phyloP scores from a whole-genome alignment of 2,329 filamentous ascomycete genomes.

The Venturia pyrina region DNA sequence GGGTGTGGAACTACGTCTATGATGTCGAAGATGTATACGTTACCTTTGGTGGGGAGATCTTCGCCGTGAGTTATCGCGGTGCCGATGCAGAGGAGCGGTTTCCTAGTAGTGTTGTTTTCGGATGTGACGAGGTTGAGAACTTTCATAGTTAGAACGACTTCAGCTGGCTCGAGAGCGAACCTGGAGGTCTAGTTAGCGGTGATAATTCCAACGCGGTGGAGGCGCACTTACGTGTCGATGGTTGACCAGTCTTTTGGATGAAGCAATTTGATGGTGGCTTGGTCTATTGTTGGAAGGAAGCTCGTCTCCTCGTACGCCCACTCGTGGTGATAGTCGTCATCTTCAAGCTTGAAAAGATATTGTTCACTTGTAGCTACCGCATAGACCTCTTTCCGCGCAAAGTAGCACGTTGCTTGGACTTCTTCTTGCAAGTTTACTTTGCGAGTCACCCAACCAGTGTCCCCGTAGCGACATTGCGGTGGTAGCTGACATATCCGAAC shows the following conservation, averaged over 20 bases:
- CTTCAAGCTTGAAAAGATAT: constrained; percentile 71
- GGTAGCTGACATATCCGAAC: constrained; percentile 63
- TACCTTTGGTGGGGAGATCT: constrained; percentile 75
- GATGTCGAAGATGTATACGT: constrained; percentile 84
- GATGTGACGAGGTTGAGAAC: constrained; percentile 81
- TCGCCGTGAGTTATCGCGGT: constrained; percentile 82
- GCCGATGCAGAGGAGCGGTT: constrained; percentile 72
- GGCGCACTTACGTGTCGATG: constrained; percentile 51
- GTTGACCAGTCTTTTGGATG: constrained; percentile 67
- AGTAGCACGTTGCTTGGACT: constrained; percentile 64
- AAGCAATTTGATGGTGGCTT: constrained; percentile 66
- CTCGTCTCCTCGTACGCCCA: constrained; percentile 61
- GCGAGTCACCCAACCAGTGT: constrained; percentile 64
- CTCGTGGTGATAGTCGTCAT: constrained; percentile 73
- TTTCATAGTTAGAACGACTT: constrained; percentile 72
- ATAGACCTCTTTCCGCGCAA: constrained; percentile 64
- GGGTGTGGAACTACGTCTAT: constrained; percentile 87
- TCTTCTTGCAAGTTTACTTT: constrained; percentile 64
- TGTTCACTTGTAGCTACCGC: constrained; percentile 59
- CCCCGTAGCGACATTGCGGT: constrained; percentile 54
- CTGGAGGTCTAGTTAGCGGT: not conserved
- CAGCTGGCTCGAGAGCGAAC: constrained; percentile 46
- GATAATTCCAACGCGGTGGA: not conserved
- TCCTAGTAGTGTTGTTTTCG: constrained; percentile 79
- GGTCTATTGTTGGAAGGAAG: constrained; percentile 58